These are phyloP conservation scores for Penicillium flavigenum DNA, from an alignment of 495 filamentous ascomycete species.

Conservation along the genomic window DNA sequence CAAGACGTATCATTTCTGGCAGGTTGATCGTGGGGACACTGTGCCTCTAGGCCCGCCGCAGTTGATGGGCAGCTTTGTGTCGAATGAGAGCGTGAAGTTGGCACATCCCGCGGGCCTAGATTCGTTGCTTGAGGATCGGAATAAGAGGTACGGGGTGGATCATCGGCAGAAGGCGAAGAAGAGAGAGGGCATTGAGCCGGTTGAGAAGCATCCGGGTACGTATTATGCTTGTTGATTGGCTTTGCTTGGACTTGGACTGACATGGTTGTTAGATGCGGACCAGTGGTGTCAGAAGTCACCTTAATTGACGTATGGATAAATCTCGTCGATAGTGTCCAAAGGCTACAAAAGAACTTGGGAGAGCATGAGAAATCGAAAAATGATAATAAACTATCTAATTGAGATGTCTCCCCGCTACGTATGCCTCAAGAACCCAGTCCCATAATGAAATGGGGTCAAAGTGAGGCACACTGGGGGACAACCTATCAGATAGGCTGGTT, in stretches of 20 bases:
- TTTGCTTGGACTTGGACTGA: constrained; percentile 12
- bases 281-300: constrained; percentile 35
- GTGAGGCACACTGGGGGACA: constrained; percentile 45
- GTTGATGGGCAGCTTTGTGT: constrained; percentile 75
- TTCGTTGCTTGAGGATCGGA: constrained; percentile 59
- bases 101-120: constrained; percentile 61
- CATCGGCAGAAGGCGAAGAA: constrained; percentile 60
- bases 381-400: constrained; percentile 11
- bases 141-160: constrained; percentile 63
- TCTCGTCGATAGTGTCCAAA: background rate
- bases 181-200: constrained; percentile 58
- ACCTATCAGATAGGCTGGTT: constrained; percentile 25
- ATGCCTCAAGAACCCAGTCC: constrained; percentile 48
- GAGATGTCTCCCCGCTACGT: constrained; percentile 44
- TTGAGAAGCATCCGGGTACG: constrained; percentile 57
- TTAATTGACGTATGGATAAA: background rate
- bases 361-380: background rate
- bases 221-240: constrained; percentile 4
- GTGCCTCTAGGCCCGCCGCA: constrained; percentile 72
- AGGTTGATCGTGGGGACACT: constrained; percentile 75
- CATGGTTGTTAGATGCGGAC: constrained; percentile 46
- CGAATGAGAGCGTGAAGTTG: constrained; percentile 53
- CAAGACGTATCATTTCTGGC: constrained; percentile 92
- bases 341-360: background rate
- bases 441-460: constrained; percentile 54